Percentiles rank a stretch among this genome's conserved stretches.
These are phyloP conservation scores for Phytophthora litchii DNA, from an alignment of 352 stramenopile species.

Conservation along the genomic window DNA sequence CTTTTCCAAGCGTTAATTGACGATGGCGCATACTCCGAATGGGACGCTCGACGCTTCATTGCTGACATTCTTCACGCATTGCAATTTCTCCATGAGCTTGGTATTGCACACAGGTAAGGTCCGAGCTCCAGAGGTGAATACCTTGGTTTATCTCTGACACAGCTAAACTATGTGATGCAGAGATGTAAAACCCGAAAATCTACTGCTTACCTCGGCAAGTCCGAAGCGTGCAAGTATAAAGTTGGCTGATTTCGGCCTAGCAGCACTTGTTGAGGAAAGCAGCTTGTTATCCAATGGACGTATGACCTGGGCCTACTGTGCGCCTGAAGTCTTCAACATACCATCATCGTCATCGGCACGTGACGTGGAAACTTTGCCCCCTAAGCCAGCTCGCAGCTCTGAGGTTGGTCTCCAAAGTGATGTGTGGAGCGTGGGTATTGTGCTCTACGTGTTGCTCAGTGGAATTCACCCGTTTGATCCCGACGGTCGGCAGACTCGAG, in stretches of 20 bases:
- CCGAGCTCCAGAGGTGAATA: neutral
- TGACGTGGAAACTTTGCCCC: constrained; percentile 15
- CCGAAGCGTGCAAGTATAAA: constrained; percentile 75
- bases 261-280: constrained; percentile 57
- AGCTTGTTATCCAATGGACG: constrained; percentile 54
- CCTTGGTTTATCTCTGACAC: no score
- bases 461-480: constrained; percentile 79
- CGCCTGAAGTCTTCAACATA: constrained; percentile 64
- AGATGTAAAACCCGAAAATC: constrained; percentile 87
- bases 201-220: constrained; percentile 79
- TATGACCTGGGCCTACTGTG: constrained; percentile 69
- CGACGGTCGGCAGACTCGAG: constrained; percentile 65
- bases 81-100: constrained; percentile 66
- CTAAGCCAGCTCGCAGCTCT: constrained; percentile 33
- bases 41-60: constrained; percentile 58
- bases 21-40: constrained; percentile 80
- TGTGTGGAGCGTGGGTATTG: constrained; percentile 90
- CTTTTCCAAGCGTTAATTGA: constrained; percentile 77
- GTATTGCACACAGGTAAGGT: constrained; percentile 70
- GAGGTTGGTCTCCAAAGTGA: constrained; percentile 61
- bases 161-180: no score
- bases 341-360: neutral
- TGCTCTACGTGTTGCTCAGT: constrained; percentile 89
- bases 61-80: constrained; percentile 64
- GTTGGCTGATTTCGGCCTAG: constrained; percentile 85